Evolutionary conservation across 2,329 filamentous ascomycete species (phyloP).

Genomic region (Metarhizium brunneum): DNA sequence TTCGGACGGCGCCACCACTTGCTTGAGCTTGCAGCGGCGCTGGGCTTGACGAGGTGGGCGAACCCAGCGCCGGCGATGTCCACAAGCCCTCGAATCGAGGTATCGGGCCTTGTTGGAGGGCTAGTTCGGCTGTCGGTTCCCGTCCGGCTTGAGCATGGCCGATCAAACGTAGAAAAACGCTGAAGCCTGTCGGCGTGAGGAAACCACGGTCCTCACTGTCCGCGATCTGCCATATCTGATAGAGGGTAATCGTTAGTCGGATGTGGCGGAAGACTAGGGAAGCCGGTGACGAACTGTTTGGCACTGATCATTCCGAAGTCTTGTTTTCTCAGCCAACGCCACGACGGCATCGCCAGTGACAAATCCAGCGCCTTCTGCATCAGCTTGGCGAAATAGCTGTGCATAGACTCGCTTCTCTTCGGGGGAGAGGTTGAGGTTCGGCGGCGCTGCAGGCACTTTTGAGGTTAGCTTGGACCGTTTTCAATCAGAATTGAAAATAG

Average conservation of each 20-base stretch:
- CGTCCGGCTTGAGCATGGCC: constrained; percentile 88
- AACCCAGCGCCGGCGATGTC: constrained; percentile 15
- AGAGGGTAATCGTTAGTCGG: constrained; percentile 5
- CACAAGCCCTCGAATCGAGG: constrained; percentile 79
- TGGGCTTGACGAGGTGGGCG: constrained; percentile 34
- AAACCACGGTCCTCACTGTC: constrained; percentile 95
- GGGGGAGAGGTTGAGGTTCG: constrained; percentile 73
- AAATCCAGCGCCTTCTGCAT: constrained; percentile 83
- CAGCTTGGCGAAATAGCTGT: constrained; percentile 86
- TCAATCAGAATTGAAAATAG: background rate
- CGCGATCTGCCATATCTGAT: constrained; percentile 96
- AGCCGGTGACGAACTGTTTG: constrained; percentile 59
- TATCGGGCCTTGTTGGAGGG: constrained; percentile 76
- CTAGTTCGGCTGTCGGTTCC: constrained; percentile 71
- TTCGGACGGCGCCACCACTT: constrained; percentile 65
- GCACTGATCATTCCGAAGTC: constrained; percentile 73
- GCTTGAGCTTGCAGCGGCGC: constrained; percentile 45
- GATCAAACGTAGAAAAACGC: constrained; percentile 85
- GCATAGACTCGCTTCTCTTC: constrained; percentile 94
- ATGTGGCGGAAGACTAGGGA: background rate
- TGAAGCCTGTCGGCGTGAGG: constrained; percentile 85
- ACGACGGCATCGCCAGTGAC: constrained; percentile 95
- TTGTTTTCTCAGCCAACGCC: constrained; percentile 96
- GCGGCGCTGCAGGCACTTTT: constrained; percentile 36
- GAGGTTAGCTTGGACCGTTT: constrained; percentile 8